Percentiles rank a stretch among this genome's conserved stretches.
These are phyloP conservation scores for Phaeotremella skinneri DNA, from an alignment of 768 basidiomycete species.

Conservation along the genomic window DNA sequence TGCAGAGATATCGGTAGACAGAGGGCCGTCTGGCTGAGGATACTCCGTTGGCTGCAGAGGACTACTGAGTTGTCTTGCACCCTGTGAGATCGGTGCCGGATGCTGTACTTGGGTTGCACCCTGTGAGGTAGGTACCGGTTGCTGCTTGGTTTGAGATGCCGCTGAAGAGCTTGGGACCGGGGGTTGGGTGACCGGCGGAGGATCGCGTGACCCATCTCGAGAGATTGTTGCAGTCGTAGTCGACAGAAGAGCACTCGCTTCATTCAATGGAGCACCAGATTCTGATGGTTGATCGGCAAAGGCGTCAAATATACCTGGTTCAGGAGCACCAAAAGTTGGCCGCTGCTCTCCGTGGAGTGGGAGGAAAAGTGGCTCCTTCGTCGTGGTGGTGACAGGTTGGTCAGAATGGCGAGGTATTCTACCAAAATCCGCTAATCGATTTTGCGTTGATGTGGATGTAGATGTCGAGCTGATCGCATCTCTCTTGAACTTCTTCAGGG, in stretches of 20 bases:
- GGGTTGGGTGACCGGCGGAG: no score
- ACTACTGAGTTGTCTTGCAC: no score
- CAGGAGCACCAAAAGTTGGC: background rate
- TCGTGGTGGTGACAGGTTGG: background rate
- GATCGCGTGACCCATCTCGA: no score
- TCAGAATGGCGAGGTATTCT: background rate
- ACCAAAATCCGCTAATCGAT: background rate
- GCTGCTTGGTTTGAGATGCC: no score
- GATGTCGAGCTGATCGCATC: background rate
- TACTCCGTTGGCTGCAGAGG: no score
- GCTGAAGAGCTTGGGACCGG: background rate
- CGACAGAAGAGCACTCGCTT: background rate
- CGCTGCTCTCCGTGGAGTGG: background rate
- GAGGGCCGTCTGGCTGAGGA: no score
- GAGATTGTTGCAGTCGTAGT: background rate
- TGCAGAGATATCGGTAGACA: no score
- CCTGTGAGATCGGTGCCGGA: no score
- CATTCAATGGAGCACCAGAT: background rate
- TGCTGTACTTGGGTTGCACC: no score
- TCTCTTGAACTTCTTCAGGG: conserved; percentile 2
- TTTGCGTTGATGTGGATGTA: background rate
- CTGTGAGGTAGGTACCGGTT: no score
- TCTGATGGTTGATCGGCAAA: background rate
- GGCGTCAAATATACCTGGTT: background rate
- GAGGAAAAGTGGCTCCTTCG: background rate